Conservation (phyloP, 306 rosid genomes). For the Glycine soja region DNA sequence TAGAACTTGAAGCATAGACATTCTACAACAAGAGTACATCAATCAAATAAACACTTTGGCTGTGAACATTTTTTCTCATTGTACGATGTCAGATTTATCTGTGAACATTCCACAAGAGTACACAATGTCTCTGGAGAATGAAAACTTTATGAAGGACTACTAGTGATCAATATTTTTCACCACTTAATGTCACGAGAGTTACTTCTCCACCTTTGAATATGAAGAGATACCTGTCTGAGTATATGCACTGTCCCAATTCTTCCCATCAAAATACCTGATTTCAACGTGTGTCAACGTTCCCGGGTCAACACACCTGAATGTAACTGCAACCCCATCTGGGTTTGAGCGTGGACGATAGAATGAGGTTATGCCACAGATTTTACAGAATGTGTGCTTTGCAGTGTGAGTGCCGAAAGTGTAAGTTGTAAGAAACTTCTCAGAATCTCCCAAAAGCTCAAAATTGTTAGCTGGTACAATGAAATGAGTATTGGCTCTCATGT, state of each 20-base stretch:
- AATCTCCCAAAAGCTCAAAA: slow-evolving; percentile 74
- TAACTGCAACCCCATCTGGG: slow-evolving; percentile 83
- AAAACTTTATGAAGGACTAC: slow-evolving; percentile 19
- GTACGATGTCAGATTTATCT: too few relatives aligned
- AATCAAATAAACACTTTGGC: too few relatives aligned
- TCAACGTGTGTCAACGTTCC: slow-evolving; percentile 72
- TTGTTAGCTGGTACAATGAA: slow-evolving; percentile 66
- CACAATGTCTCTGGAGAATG: too few relatives aligned
- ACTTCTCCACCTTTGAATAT: slow-evolving; percentile 56
- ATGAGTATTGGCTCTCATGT: slow-evolving; percentile 72
- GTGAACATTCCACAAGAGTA: too few relatives aligned
- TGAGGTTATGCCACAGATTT: too few relatives aligned
- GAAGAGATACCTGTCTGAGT: slow-evolving; percentile 53
- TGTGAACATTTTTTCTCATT: too few relatives aligned
- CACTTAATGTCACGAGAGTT: neutral
- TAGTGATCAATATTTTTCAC: neutral
- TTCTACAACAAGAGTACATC: slow-evolving; percentile 11
- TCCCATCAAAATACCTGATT: slow-evolving; percentile 69
- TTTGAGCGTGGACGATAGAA: slow-evolving; percentile 84
- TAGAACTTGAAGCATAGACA: slow-evolving; percentile 31
- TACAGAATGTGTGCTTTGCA: slow-evolving; percentile 89
- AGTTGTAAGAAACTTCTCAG: slow-evolving; percentile 68
- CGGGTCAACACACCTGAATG: slow-evolving; percentile 80
- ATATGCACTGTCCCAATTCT: slow-evolving; percentile 67
- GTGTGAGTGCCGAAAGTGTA: slow-evolving; percentile 82